phyloP scores from a whole-genome alignment of 2,329 filamentous ascomycete species.

The Fusarium dimerum region DNA sequence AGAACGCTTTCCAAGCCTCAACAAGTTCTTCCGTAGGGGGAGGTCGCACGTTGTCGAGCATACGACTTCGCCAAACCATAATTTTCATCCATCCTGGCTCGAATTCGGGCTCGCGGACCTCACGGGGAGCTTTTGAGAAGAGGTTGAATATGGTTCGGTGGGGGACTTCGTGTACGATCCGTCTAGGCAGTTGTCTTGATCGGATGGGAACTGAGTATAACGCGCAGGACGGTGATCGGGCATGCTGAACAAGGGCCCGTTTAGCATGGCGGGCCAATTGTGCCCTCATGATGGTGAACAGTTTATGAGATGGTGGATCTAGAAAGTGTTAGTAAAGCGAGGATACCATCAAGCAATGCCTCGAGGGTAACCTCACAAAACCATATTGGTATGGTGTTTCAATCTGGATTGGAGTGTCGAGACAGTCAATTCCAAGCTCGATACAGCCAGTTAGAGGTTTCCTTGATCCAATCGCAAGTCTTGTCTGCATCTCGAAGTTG shows the following conservation, averaged over 20 bases:
- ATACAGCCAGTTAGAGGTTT: conserved; percentile 15
- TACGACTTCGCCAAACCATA: conserved; percentile 65
- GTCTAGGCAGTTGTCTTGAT: conserved; percentile 27
- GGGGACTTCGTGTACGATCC: conserved; percentile 22
- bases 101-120: conserved; percentile 61
- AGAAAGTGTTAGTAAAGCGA: conserved; percentile 9
- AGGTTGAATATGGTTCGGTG: conserved; percentile 59
- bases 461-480: conserved; percentile 18
- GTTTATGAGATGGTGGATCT: conserved; percentile 28
- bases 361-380: conserved; percentile 16
- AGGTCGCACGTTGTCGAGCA: conserved; percentile 63
- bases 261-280: conserved; percentile 46
- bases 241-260: conserved; percentile 39
- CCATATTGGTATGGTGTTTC: conserved; percentile 18
- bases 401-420: conserved; percentile 5
- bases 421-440: conserved; percentile 6
- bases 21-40: conserved; percentile 65
- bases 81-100: conserved; percentile 74
- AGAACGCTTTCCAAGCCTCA: conserved; percentile 65
- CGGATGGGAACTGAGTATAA: conserved; percentile 32
- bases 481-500: background rate
- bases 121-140: conserved; percentile 59
- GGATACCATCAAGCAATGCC: background rate
- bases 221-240: conserved; percentile 36
- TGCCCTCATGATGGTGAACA: conserved; percentile 44